These are phyloP conservation scores for Capsicum chinense DNA, from an alignment of 257 asterid genomes.

Conservation along the genomic window DNA sequence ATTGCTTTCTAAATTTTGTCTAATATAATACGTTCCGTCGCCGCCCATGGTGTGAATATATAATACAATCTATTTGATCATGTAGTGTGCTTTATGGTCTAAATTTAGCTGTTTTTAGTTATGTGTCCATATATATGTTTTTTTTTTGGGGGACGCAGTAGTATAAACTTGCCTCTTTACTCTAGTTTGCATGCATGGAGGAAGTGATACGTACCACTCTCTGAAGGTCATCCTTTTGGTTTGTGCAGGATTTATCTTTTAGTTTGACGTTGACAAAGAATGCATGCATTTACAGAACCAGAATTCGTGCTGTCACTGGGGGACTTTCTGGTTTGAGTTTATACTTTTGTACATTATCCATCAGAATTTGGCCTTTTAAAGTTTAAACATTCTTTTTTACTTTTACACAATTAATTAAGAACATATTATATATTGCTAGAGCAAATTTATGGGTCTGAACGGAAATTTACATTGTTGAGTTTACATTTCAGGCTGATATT, in stretches of 20 bases:
- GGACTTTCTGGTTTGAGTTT: not conserved
- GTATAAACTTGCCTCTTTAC: too few relatives aligned
- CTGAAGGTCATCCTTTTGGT: conserved; percentile 17
- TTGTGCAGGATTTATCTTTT: conserved; percentile 74
- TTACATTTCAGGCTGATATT: not conserved
- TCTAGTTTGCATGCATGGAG: too few relatives aligned
- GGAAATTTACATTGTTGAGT: not conserved
- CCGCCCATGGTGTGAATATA: too few relatives aligned
- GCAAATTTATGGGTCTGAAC: not conserved
- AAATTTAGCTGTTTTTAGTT: too few relatives aligned
- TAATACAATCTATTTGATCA: too few relatives aligned
- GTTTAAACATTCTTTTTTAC: not conserved
- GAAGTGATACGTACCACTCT: too few relatives aligned
- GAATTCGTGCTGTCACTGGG: conserved; percentile 38
- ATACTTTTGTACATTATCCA: not conserved
- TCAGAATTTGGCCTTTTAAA: not conserved
- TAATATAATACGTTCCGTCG: too few relatives aligned
- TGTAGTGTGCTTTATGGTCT: too few relatives aligned
- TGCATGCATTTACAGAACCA: conserved; percentile 46
- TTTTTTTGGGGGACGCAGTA: too few relatives aligned
- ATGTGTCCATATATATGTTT: too few relatives aligned
- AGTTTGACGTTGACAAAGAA: conserved; percentile 66
- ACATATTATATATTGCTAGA: not conserved
- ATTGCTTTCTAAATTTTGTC: too few relatives aligned
- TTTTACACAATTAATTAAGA: not conserved